A percentile compares a stretch with the other conserved stretches of the same genome.
These are phyloP conservation scores for Coemansia sp. DNA, from an alignment of 192 early-diverging fungal genomes.

Conservation along the genomic window DNA sequence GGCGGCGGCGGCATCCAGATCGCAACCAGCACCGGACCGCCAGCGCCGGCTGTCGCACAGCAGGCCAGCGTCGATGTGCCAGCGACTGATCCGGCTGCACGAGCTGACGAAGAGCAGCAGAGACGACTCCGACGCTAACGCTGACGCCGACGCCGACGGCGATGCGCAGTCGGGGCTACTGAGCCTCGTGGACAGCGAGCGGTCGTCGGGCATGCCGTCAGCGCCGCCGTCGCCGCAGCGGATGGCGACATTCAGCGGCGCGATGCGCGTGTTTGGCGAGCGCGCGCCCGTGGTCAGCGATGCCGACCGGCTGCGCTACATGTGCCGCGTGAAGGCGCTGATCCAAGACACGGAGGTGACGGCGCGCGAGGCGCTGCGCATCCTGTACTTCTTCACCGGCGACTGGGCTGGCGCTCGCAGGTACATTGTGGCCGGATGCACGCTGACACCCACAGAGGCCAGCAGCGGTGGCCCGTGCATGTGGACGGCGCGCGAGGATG, in stretches of 20 bases:
- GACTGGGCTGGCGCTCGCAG: constrained; percentile 49
- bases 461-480: constrained; percentile 7
- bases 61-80: constrained; percentile 36
- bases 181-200: constrained; percentile 12
- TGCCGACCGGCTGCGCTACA: constrained; percentile 32
- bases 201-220: constrained; percentile 4
- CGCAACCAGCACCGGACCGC: constrained; percentile 21
- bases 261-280: constrained; percentile 51
- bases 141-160: constrained; percentile 8
- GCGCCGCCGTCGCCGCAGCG: constrained; percentile 31
- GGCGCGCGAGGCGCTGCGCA: constrained; percentile 31
- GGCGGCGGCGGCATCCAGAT: neutral
- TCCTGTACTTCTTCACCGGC: constrained; percentile 47
- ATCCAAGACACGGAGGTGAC: constrained; percentile 30
- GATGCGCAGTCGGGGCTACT: constrained; percentile 15
- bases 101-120: constrained; percentile 13
- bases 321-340: constrained; percentile 50
- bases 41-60: constrained; percentile 25
- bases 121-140: neutral
- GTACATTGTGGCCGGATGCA: constrained; percentile 24
- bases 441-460: constrained; percentile 5
- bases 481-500: constrained; percentile 44
- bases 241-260: constrained; percentile 41
- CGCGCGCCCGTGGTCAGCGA: constrained; percentile 32
- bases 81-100: constrained; percentile 39